Conservation (phyloP, 225 moss, liverwort and hornwort genomes). For the Sphagnum contortum region DNA sequence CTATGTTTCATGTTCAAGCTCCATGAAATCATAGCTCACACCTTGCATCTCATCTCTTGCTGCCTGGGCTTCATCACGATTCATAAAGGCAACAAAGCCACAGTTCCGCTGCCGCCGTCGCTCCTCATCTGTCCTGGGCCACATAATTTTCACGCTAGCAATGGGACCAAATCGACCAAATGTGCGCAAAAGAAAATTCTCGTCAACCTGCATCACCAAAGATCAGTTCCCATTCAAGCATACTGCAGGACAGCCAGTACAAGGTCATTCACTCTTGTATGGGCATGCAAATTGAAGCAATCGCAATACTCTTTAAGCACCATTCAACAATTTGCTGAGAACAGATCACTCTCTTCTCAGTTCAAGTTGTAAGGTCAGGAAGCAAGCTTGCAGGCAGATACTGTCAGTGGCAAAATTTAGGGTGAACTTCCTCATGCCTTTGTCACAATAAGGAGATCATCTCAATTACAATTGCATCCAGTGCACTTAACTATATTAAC, state of each 20-base stretch:
- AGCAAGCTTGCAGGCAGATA: no score
- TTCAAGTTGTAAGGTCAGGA: no score
- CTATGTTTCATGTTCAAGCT: neutral
- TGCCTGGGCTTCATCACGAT: slow-evolving; percentile 52
- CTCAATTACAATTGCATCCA: no score
- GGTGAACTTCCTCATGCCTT: no score
- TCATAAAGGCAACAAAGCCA: slow-evolving; percentile 90
- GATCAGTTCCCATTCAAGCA: slow-evolving; percentile 4
- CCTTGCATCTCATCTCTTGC: slow-evolving; percentile 80
- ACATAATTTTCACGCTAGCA: slow-evolving; percentile 99
- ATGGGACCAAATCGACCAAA: slow-evolving; percentile 99
- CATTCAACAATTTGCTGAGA: neutral
- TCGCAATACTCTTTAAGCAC: neutral
- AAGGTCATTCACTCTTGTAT: no score
- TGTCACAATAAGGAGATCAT: neutral
- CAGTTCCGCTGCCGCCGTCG: slow-evolving; percentile 96
- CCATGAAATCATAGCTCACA: slow-evolving; percentile 2
- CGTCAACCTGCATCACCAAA: slow-evolving; percentile 85
- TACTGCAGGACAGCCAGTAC: no score
- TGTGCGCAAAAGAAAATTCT: slow-evolving; percentile 93
- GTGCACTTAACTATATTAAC: no score
- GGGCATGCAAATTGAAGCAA: no score
- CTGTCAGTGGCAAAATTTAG: no score
- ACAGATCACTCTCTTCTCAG: neutral
- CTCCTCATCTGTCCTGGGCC: slow-evolving; percentile 99